Conservation (phyloP, 768 basidiomycete genomes). For the Suillus hirtellus region DNA sequence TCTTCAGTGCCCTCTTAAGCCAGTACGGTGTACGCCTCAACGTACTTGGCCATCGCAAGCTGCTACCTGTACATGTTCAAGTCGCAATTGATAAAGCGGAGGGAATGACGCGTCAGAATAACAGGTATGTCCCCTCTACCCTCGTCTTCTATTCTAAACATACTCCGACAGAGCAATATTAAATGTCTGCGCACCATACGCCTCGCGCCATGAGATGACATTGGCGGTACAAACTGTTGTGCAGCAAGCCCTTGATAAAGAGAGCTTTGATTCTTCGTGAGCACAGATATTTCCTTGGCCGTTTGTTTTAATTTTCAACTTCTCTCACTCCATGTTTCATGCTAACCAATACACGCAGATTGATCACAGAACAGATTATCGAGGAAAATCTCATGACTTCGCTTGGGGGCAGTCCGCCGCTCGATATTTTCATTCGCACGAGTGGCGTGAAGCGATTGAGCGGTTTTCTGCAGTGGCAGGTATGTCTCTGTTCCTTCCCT, state of each 20-base stretch:
- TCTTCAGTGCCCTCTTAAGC: background rate
- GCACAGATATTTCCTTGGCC: slow-evolving; percentile 1
- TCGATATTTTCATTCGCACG: slow-evolving; percentile 89
- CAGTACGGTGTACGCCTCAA: slow-evolving; percentile 82
- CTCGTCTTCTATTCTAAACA: slow-evolving; percentile 4
- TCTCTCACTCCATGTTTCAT: background rate
- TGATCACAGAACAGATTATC: slow-evolving; percentile 5
- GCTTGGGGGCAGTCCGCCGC: slow-evolving; percentile 66
- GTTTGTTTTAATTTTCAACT: slow-evolving; percentile 5
- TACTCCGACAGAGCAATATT: slow-evolving; percentile 65
- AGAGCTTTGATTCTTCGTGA: slow-evolving; percentile 30
- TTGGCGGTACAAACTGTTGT: slow-evolving; percentile 56
- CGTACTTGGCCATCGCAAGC: slow-evolving; percentile 69
- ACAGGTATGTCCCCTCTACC: slow-evolving; percentile 46
- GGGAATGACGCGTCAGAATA: slow-evolving; percentile 70
- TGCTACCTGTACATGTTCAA: slow-evolving; percentile 81
- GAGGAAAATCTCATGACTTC: slow-evolving; percentile 67
- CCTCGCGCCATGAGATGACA: slow-evolving; percentile 89
- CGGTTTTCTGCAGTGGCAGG: slow-evolving; percentile 97
- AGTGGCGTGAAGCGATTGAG: slow-evolving; percentile 88
- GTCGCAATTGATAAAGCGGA: slow-evolving; percentile 71
- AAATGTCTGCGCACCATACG: slow-evolving; percentile 92
- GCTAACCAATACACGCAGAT: background rate
- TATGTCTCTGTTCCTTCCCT: slow-evolving; percentile 35
- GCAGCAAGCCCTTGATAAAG: slow-evolving; percentile 34